Conservation (phyloP, 805 yeast species). For the Spathaspora arborariae region DNA sequence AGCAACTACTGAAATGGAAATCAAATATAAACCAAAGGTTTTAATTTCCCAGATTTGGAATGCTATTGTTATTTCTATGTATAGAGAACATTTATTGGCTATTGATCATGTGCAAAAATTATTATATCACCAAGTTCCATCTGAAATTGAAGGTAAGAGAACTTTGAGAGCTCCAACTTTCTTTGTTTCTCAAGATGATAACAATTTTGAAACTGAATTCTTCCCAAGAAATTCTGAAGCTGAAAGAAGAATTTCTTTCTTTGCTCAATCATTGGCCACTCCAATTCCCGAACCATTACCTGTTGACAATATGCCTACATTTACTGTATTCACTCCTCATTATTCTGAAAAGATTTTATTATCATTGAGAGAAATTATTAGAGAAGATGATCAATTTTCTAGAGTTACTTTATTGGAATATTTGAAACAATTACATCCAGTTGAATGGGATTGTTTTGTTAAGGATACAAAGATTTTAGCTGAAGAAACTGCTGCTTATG, state of each 20-base stretch:
- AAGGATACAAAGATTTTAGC: constrained; percentile 53
- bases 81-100: constrained; percentile 97
- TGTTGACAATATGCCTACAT: constrained; percentile 99
- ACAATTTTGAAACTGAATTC: constrained; percentile 90
- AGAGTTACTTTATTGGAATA: constrained; percentile 54
- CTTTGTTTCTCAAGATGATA: constrained; percentile 97
- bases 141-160: constrained; percentile 97
- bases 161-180: constrained; percentile 98
- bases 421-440: constrained; percentile 52
- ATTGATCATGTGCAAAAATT: constrained; percentile 98
- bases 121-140: constrained; percentile 96
- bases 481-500: constrained; percentile 50
- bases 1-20: constrained; percentile 99
- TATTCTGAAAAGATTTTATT: constrained; percentile 78
- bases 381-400: constrained; percentile 63
- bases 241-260: constrained; percentile 98
- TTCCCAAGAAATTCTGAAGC: constrained; percentile 98
- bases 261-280: constrained; percentile 97
- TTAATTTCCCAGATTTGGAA: constrained; percentile 98
- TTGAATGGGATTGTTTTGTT: constrained; percentile 56
- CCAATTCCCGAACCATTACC: constrained; percentile 99
- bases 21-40: constrained; percentile 97
- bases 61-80: constrained; percentile 98
- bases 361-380: constrained; percentile 72
- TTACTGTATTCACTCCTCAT: constrained; percentile 88